Percentiles rank a stretch among this genome's conserved stretches.
Conservation (phyloP, 2,329 filamentous ascomycete genomes). For the Ascocoryne sarcoides region DNA sequence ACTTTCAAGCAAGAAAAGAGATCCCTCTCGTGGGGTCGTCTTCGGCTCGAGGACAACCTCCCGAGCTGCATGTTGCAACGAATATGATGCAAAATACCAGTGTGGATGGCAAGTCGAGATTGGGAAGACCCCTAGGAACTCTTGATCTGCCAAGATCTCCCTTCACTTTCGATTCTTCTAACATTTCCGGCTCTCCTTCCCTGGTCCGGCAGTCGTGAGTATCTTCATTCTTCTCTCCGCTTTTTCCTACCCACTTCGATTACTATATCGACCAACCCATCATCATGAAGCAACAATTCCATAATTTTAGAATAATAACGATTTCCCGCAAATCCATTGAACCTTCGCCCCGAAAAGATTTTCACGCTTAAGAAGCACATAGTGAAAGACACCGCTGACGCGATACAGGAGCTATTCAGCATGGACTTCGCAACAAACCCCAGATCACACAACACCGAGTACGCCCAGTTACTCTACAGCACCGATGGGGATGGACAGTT, state of each 20-base stretch:
- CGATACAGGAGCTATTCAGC: slow-evolving; percentile 20
- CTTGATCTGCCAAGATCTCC: slow-evolving; percentile 25
- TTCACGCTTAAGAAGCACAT: neutral
- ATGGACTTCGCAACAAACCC: slow-evolving; percentile 21
- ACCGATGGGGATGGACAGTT: slow-evolving; percentile 18
- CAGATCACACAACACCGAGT: slow-evolving; percentile 21
- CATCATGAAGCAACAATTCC: no score
- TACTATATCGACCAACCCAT: no score
- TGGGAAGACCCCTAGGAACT: slow-evolving; percentile 16
- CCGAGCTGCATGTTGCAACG: slow-evolving; percentile 25
- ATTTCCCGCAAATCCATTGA: no score
- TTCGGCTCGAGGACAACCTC: slow-evolving; percentile 26
- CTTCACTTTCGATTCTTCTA: slow-evolving; percentile 27
- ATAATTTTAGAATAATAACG: no score
- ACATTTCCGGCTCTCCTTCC: slow-evolving; percentile 20
- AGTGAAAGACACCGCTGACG: slow-evolving; percentile 12
- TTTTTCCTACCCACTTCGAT: neutral
- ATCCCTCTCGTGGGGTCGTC: slow-evolving; percentile 54
- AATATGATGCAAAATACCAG: slow-evolving; percentile 15
- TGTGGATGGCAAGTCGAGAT: slow-evolving; percentile 17
- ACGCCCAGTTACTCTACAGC: slow-evolving; percentile 20
- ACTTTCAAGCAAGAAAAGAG: slow-evolving; percentile 91
- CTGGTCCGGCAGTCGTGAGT: slow-evolving; percentile 24
- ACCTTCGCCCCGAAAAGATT: no score
- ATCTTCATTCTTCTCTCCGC: neutral